Conservation (phyloP, 2,329 filamentous ascomycete species). For the Byssochlamys sp. region DNA sequence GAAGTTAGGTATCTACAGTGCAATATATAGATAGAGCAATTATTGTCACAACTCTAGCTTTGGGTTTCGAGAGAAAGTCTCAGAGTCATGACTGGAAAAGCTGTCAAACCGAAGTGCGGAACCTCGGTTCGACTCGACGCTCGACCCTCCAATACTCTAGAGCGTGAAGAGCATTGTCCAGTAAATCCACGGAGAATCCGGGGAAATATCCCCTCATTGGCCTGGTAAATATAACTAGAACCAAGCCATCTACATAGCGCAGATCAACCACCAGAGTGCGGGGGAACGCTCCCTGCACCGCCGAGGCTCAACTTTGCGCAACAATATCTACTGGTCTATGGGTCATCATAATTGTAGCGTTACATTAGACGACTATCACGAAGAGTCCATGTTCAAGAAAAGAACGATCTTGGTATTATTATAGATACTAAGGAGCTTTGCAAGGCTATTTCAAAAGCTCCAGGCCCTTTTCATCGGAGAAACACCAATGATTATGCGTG, state of each 20-base stretch:
- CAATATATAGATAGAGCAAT: neutral
- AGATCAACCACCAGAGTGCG: neutral
- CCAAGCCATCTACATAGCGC: neutral
- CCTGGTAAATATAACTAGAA: neutral
- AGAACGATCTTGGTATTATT: neutral
- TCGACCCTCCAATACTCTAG: neutral
- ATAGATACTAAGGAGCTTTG: neutral
- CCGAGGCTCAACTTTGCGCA: neutral
- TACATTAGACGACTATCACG: too few species aligned
- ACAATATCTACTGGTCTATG: neutral
- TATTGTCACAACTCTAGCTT: neutral
- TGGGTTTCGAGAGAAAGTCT: neutral
- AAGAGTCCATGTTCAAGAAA: neutral
- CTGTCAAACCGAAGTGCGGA: neutral
- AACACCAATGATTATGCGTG: slow-evolving; percentile 42
- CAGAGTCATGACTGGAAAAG: neutral
- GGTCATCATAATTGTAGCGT: too few species aligned
- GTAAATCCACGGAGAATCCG: neutral
- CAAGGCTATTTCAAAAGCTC: neutral
- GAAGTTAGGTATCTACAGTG: neutral
- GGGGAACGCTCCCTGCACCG: neutral
- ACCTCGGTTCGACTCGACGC: neutral
- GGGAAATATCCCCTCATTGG: neutral
- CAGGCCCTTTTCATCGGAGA: neutral
- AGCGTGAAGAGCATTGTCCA: neutral